Evolutionary conservation across 2,329 filamentous ascomycete species (phyloP), one percentile per base, ranked within the genome.

Genomic region (Pseudogymnoascus sp.): DNA sequence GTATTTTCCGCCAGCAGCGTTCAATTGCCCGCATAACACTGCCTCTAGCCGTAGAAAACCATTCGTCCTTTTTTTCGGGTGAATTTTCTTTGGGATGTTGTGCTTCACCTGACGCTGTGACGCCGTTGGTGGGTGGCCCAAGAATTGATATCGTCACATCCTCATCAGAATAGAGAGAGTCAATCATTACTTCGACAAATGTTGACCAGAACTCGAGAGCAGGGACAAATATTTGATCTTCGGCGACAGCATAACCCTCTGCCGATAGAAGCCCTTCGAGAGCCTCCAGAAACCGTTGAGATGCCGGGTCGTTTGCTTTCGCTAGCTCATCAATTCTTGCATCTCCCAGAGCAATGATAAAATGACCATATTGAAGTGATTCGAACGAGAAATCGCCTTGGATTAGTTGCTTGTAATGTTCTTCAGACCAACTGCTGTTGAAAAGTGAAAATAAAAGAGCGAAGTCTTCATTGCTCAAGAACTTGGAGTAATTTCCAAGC

Each of bases 181-280:
- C 88, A 63, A 79, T 82, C 77, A 86, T 79, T 11, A 83, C 82
- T 73, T 92, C 89, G 5, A 89, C 83, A 70, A 87, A 91, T 1
- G 84, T 86, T 16, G 84, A 87, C 90, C 90, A 94, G 70, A 94
- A 93, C 68, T 94, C 89, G 12, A 93, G 79, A 1, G 86, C 84
- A 1, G 85, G 83, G 0, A 89, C 82, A 61, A 90, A 92, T 9
- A 92, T 84, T 65, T 84, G 86, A 68, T 94, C 88, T 61, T 93
- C 89, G 3, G 82, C 82, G 1, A 86, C 85, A 1, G 88, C 83
- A 67, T 84, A 81, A 1, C 89, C 89, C 11, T 84, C 78, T 11
- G 85, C 82, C 18, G 80, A 80, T 22, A 92, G 77, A 4, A 94
- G 79, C 3, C 85, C 83, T 63, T 82, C 84, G n/a, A 90, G 76